These are phyloP conservation scores for Helicocarpus griseus DNA, from an alignment of 2,329 filamentous ascomycete genomes.

Conservation along the genomic window DNA sequence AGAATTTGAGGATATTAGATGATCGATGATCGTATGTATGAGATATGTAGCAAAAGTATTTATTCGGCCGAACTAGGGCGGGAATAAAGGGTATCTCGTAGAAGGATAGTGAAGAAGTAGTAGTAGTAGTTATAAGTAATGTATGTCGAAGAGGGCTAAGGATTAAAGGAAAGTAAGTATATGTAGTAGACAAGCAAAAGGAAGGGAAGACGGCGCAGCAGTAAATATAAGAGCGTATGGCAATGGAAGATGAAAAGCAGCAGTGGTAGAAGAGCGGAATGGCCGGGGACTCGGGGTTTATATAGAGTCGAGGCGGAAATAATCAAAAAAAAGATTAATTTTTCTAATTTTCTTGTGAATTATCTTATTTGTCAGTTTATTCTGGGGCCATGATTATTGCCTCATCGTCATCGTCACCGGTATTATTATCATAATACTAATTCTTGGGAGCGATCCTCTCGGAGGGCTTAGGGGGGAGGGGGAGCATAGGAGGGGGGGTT, in stretches of 20 bases:
- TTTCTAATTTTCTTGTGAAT: neutral
- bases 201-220: neutral
- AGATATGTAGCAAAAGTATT: neutral
- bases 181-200: slow-evolving; percentile 2
- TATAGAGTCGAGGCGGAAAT: neutral
- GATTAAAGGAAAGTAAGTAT: slow-evolving; percentile 1
- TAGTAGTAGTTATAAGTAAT: neutral
- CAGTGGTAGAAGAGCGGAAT: neutral
- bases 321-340: neutral
- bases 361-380: neutral
- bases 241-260: neutral
- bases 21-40: neutral
- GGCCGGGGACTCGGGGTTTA: slow-evolving; percentile 1
- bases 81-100: neutral
- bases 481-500: too few relatives aligned
- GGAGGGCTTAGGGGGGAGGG: neutral
- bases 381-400: neutral
- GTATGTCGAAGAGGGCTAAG: neutral
- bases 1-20: neutral
- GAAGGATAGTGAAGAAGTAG: neutral
- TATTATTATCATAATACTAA: neutral
- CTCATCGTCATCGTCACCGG: neutral
- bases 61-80: neutral
- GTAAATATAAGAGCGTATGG: neutral
- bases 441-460: neutral